Percentiles rank a stretch among this genome's conserved stretches.
Evolutionary conservation across 2,329 filamentous ascomycete species (phyloP).

Genomic region (Diaporthe citriasiana): DNA sequence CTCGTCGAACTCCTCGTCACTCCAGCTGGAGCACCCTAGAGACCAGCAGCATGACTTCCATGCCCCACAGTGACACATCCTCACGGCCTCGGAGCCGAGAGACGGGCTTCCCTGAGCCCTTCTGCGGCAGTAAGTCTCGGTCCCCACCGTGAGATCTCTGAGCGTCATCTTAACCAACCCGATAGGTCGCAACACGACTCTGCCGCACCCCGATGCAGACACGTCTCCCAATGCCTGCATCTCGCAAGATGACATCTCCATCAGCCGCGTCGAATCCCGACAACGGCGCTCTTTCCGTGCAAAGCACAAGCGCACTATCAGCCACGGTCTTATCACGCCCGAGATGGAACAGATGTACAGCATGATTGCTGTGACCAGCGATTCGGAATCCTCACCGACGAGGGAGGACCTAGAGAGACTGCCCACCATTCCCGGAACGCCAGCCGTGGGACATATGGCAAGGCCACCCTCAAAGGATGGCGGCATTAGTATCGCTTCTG

Average conservation of each 20-base stretch:
- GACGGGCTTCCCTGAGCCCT: constrained; percentile 67
- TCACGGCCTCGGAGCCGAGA: constrained; percentile 51
- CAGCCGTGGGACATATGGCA: constrained; percentile 44
- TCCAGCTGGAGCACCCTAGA: constrained; percentile 38
- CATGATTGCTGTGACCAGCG: constrained; percentile 45
- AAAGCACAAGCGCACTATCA: constrained; percentile 63
- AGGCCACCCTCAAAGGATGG: constrained; percentile 53
- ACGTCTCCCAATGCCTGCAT: constrained; percentile 70
- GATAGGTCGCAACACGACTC: constrained; percentile 70
- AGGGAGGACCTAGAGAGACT: constrained; percentile 40
- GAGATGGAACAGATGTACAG: constrained; percentile 54
- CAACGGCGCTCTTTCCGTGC: constrained; percentile 62
- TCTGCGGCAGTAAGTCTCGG: constrained; percentile 59
- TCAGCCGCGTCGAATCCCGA: constrained; percentile 57
- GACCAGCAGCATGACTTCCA: constrained; percentile 39
- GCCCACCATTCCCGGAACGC: constrained; percentile 40
- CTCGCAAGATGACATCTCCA: constrained; percentile 66
- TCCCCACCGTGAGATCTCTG: not conserved
- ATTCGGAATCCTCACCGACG: constrained; percentile 41
- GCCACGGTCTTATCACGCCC: constrained; percentile 60
- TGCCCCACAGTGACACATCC: constrained; percentile 41
- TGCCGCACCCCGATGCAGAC: constrained; percentile 74
- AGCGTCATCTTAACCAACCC: not conserved
- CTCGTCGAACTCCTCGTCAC: constrained; percentile 35
- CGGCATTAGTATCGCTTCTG: constrained; percentile 54